phyloP scores from a whole-genome alignment of 306 rosid genomes.

The Castanea mollissima region DNA sequence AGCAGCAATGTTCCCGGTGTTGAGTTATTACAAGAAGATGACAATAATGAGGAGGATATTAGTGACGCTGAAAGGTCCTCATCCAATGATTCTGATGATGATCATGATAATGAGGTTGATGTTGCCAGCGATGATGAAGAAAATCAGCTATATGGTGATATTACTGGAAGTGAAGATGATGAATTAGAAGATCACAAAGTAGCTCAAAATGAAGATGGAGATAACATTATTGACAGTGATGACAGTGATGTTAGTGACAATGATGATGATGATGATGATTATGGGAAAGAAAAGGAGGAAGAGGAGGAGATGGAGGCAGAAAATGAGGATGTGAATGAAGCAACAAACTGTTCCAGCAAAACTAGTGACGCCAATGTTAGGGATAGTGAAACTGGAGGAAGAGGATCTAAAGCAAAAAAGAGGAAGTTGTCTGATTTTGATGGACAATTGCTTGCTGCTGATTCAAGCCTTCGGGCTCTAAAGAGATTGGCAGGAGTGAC shows the following conservation, averaged over 20 bases:
- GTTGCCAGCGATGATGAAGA: slow-evolving; percentile 45
- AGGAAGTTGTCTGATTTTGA: slow-evolving; percentile 64
- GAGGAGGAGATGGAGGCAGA: slow-evolving; percentile 26
- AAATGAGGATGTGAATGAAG: slow-evolving; percentile 9
- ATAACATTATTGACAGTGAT: slow-evolving; percentile 10
- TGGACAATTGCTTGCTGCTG: slow-evolving; percentile 54
- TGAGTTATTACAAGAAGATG: slow-evolving; percentile 53
- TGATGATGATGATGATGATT: slow-evolving; percentile 28
- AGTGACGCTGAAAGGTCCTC: slow-evolving; percentile 33
- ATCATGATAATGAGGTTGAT: slow-evolving; percentile 35
- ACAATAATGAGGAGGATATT: slow-evolving; percentile 31
- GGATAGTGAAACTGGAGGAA: no score
- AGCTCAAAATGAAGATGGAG: slow-evolving; percentile 38
- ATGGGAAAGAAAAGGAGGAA: slow-evolving; percentile 1
- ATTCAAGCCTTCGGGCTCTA: slow-evolving; percentile 81
- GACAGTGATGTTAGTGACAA: slow-evolving; percentile 17
- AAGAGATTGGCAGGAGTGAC: slow-evolving; percentile 58
- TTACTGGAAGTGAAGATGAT: slow-evolving; percentile 39
- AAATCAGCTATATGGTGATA: slow-evolving; percentile 33
- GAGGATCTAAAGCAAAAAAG: slow-evolving; percentile 28
- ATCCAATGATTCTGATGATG: slow-evolving; percentile 47
- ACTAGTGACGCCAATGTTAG: slow-evolving; percentile 21
- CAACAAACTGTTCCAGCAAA: slow-evolving; percentile 7
- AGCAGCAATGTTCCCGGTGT: slow-evolving; percentile 64
- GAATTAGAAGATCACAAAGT: slow-evolving; percentile 26